phyloP scores from a whole-genome alignment of 176 grass and related monocot species.

The Oropetium thomaeum region DNA sequence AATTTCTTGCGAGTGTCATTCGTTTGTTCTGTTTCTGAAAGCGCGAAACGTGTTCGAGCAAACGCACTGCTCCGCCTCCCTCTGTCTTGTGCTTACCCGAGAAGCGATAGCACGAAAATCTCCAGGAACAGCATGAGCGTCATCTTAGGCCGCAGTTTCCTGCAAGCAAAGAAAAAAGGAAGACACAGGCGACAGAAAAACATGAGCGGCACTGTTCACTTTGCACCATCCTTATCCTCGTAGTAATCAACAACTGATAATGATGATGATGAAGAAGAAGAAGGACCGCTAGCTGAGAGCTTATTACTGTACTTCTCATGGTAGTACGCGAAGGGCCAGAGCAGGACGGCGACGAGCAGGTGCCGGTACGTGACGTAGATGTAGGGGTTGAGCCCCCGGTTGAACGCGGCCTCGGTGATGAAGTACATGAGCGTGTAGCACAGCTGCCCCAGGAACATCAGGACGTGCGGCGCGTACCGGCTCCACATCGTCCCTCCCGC shows the following conservation, averaged over 20 bases:
- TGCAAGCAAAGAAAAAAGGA: constrained; percentile 1
- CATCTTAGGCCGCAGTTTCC: constrained; percentile 71
- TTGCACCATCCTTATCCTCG: no score
- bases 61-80: not conserved
- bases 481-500: constrained; percentile 7
- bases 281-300: no score
- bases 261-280: no score
- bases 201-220: no score
- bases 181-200: not conserved
- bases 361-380: constrained; percentile 84
- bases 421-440: constrained; percentile 93
- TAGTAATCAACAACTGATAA: no score
- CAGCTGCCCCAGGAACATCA: constrained; percentile 69
- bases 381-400: constrained; percentile 65
- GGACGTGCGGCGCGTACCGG: constrained; percentile 62
- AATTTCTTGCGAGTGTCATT: not conserved
- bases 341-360: constrained; percentile 50
- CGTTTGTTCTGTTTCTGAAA: not conserved
- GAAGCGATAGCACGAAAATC: constrained; percentile 70
- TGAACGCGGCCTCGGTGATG: constrained; percentile 76
- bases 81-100: constrained; percentile 54
- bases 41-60: not conserved
- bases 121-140: constrained; percentile 73
- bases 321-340: constrained; percentile 76
- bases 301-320: constrained; percentile 90